Evolutionary conservation across 768 basidiomycete species (phyloP).

Genomic region (Lactifluus rugatus): DNA sequence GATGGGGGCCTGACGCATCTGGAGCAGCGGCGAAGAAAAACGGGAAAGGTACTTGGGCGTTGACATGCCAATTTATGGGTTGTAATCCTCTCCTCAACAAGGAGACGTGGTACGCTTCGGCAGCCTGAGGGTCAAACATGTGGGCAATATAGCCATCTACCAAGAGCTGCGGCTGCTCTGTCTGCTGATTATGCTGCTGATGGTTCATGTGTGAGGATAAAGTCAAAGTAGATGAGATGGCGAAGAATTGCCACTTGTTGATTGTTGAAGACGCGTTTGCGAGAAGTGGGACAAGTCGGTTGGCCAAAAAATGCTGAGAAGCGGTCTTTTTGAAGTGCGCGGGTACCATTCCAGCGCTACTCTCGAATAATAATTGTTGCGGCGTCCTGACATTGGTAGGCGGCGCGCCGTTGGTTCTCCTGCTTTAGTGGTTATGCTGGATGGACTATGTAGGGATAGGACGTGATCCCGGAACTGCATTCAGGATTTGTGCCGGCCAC

Average conservation of each 20-base stretch:
- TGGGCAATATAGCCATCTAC: conserved; percentile 6
- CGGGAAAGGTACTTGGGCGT: no score
- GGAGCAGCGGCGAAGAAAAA: neutral
- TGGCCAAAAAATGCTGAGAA: neutral
- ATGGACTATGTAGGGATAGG: no score
- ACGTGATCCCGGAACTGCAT: no score
- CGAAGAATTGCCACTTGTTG: neutral
- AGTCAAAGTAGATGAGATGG: neutral
- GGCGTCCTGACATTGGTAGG: no score
- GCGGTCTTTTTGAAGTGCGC: neutral
- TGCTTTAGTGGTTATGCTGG: no score
- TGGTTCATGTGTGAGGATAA: neutral
- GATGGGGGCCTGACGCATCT: no score
- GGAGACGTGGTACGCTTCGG: neutral
- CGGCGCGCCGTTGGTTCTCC: no score
- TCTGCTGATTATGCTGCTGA: neutral
- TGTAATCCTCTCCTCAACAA: neutral
- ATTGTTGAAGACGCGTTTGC: neutral
- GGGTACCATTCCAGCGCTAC: no score
- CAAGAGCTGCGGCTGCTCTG: neutral
- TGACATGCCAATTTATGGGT: neutral
- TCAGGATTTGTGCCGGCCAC: no score
- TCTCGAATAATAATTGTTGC: no score
- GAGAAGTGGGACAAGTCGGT: neutral
- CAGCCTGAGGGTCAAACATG: neutral